A percentile compares a stretch with the other conserved stretches of the same genome.
Evolutionary conservation across 768 basidiomycete genomes (phyloP).

Genomic region (Phlegmacium glaucopus): DNA sequence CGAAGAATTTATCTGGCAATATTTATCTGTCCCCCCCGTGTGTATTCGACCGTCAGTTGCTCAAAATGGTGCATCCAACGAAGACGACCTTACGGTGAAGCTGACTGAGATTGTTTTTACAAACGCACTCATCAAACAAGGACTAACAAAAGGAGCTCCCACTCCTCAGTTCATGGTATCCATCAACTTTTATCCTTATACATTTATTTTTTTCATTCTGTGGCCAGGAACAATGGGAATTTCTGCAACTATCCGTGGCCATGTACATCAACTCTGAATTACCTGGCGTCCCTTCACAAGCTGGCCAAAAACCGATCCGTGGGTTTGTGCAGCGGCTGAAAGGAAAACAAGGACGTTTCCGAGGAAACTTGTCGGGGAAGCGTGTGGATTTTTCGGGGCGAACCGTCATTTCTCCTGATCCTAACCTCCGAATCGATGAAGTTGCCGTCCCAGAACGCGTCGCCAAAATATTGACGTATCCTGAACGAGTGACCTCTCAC

Average conservation of each 20-base stretch:
- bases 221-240: constrained; percentile 94
- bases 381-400: constrained; percentile 98
- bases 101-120: constrained; percentile 95
- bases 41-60: constrained; percentile 97
- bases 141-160: constrained; percentile 82
- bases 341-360: constrained; percentile 98
- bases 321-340: constrained; percentile 98
- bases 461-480: constrained; percentile 93
- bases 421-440: constrained; percentile 98
- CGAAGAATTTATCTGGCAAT: constrained; percentile 99
- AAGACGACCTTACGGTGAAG: constrained; percentile 97
- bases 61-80: constrained; percentile 97
- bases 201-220: neutral
- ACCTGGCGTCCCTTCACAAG: constrained; percentile 85
- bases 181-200: neutral
- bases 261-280: constrained; percentile 98
- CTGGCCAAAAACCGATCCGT: constrained; percentile 91
- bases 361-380: constrained; percentile 97
- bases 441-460: constrained; percentile 96
- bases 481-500: constrained; percentile 89
- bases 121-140: constrained; percentile 89
- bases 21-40: constrained; percentile 95
- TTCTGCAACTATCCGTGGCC: constrained; percentile 89
- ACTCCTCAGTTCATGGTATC: constrained; percentile 86
- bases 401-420: constrained; percentile 98